Conservation (phyloP, 441 rosid genomes). For the Croton laevigatus region DNA sequence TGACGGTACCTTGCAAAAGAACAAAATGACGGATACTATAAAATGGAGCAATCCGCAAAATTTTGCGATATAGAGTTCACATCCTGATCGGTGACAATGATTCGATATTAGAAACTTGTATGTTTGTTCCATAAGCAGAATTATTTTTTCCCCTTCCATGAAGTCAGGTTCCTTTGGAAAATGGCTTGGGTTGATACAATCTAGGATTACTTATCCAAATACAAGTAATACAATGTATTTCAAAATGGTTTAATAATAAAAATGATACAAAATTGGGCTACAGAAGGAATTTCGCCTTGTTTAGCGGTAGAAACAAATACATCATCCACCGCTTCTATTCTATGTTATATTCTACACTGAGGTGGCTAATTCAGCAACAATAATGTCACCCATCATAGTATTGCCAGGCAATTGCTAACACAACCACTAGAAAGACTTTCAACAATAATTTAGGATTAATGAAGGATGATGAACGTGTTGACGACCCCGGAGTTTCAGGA, state of each 20-base stretch:
- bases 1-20: slow-evolving; percentile 37
- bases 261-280: slow-evolving; percentile 26
- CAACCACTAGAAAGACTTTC: slow-evolving; percentile 60
- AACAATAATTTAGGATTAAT: slow-evolving; percentile 47
- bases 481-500: slow-evolving; percentile 27
- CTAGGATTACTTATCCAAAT: background rate
- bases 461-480: slow-evolving; percentile 34
- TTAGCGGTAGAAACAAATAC: slow-evolving; percentile 14
- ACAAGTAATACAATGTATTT: background rate
- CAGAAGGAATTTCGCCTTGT: background rate
- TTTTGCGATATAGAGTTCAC: background rate
- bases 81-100: background rate
- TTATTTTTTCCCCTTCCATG: background rate
- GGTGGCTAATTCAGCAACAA: slow-evolving; percentile 9
- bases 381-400: slow-evolving; percentile 33
- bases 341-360: slow-evolving; percentile 25
- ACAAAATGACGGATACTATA: slow-evolving; percentile 6
- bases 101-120: background rate
- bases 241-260: background rate
- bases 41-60: background rate
- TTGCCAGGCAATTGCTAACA: slow-evolving; percentile 65
- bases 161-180: background rate
- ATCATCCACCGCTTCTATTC: background rate
- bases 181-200: too few species aligned
- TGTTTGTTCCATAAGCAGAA: background rate